A percentile compares a stretch with the other conserved stretches of the same genome.
These are phyloP conservation scores for Penicillium sp. DNA, from an alignment of 2,329 filamentous ascomycete species.

Conservation along the genomic window DNA sequence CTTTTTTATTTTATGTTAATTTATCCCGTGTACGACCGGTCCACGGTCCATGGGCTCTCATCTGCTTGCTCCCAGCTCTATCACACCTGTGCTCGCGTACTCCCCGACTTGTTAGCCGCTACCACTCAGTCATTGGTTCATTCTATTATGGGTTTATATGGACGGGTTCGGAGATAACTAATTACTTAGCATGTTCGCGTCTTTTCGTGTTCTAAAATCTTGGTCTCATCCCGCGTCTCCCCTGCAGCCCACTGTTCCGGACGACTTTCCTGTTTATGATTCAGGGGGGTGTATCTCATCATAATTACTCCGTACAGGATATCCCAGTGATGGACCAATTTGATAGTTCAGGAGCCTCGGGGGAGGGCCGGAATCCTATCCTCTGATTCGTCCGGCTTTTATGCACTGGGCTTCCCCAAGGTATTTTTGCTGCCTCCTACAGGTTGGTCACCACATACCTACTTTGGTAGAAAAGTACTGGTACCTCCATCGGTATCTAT, in stretches of 20 bases:
- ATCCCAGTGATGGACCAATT: constrained; percentile 16
- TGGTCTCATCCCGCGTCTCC: constrained; percentile 1
- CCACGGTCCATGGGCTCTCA: constrained; percentile 10
- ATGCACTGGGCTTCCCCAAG: constrained; percentile 8
- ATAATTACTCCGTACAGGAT: neutral
- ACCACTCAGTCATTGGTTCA: constrained; percentile 10
- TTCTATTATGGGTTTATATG: neutral
- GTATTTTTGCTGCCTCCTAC: neutral
- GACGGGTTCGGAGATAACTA: neutral
- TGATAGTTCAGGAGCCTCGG: constrained; percentile 19
- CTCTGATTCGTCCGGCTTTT: constrained; percentile 17
- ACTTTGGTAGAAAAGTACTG: neutral
- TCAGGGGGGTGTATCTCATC: constrained; percentile 16
- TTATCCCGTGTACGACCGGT: constrained; percentile 14
- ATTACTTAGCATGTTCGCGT: constrained; percentile 1
- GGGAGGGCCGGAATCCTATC: neutral
- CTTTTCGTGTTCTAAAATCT: neutral
- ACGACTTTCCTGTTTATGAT: constrained; percentile 15
- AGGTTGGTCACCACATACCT: neutral
- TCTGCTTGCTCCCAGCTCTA: neutral
- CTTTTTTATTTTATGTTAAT: neutral
- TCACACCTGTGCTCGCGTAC: constrained; percentile 15
- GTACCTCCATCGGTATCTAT: constrained; percentile 5
- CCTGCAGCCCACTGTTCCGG: constrained; percentile 5
- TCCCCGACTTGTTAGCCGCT: constrained; percentile 22